phyloP scores from a whole-genome alignment of 345 rosid species.

The Limnanthes douglasii region DNA sequence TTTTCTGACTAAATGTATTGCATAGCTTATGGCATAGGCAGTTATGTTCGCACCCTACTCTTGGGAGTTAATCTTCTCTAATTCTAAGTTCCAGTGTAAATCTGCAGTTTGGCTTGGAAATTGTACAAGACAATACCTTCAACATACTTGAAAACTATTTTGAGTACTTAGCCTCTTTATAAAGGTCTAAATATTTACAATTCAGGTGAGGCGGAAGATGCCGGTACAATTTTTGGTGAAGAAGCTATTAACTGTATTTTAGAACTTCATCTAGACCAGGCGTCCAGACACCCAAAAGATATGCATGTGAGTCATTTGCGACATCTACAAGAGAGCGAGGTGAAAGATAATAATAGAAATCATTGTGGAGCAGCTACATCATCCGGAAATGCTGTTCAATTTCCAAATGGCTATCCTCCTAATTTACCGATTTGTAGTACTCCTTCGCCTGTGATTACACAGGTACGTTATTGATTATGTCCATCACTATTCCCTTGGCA shows the following conservation, averaged over 20 bases:
- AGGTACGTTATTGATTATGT: conserved; percentile 22
- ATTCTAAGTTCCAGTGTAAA: too few species aligned
- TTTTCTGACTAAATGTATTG: too few species aligned
- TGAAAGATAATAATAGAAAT: conserved; percentile 28
- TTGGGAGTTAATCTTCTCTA: too few species aligned
- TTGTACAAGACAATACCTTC: background rate
- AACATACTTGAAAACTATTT: background rate
- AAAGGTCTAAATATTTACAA: background rate
- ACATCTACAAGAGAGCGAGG: conserved; percentile 28
- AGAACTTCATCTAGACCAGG: conserved; percentile 24
- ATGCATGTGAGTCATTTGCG: conserved; percentile 31
- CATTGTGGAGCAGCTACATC: conserved; percentile 20
- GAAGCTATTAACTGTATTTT: conserved; percentile 47
- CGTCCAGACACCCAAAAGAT: conserved; percentile 26
- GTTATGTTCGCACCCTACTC: too few species aligned
- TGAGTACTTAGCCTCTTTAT: background rate
- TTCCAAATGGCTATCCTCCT: conserved; percentile 28
- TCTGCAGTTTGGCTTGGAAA: too few species aligned
- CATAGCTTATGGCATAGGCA: too few species aligned
- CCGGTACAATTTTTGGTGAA: conserved; percentile 48
- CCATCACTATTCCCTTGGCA: background rate
- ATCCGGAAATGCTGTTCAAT: conserved; percentile 32
- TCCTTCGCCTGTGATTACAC: conserved; percentile 63
- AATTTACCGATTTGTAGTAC: conserved; percentile 46
- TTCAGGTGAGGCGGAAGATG: conserved; percentile 82